These are phyloP conservation scores for Thalassiosira exigua DNA, from an alignment of 352 stramenopile species.

Conservation along the genomic window DNA sequence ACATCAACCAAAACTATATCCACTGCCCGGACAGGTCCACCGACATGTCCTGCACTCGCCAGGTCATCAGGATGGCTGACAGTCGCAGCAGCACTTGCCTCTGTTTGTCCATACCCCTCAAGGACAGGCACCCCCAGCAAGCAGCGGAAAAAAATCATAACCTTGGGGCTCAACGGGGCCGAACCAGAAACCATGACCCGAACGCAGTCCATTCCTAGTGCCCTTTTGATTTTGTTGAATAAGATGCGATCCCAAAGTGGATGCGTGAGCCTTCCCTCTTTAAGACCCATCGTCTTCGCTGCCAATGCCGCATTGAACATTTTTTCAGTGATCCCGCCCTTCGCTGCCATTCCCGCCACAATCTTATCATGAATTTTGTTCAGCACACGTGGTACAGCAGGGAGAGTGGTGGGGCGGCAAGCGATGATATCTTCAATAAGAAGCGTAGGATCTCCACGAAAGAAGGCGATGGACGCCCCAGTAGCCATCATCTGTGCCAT, in stretches of 20 bases:
- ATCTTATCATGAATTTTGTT: slow-evolving; percentile 97
- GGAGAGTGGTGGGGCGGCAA: slow-evolving; percentile 92
- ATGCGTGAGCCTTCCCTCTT: slow-evolving; percentile 80
- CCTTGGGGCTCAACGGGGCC: slow-evolving; percentile 90
- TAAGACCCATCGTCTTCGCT: slow-evolving; percentile 84
- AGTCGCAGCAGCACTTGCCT: slow-evolving; percentile 90
- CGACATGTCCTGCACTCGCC: slow-evolving; percentile 90
- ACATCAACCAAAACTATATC: slow-evolving; percentile 95
- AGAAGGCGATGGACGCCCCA: slow-evolving; percentile 92
- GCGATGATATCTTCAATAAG: slow-evolving; percentile 92
- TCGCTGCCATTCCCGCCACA: slow-evolving; percentile 74
- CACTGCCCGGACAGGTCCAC: slow-evolving; percentile 86
- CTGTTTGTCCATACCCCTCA: slow-evolving; percentile 95
- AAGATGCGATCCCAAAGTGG: slow-evolving; percentile 93
- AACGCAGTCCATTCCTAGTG: slow-evolving; percentile 88
- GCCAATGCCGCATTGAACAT: slow-evolving; percentile 89
- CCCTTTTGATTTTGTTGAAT: slow-evolving; percentile 93
- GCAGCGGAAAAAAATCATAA: slow-evolving; percentile 94
- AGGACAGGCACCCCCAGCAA: slow-evolving; percentile 91
- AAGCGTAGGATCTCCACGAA: slow-evolving; percentile 88
- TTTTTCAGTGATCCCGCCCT: slow-evolving; percentile 88
- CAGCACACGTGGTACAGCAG: slow-evolving; percentile 92
- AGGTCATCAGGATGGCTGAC: slow-evolving; percentile 85
- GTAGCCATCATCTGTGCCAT: slow-evolving; percentile 83
- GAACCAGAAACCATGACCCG: slow-evolving; percentile 92